Conservation (phyloP, 768 basidiomycete species). For the Rhizopogon vesiculosus region DNA sequence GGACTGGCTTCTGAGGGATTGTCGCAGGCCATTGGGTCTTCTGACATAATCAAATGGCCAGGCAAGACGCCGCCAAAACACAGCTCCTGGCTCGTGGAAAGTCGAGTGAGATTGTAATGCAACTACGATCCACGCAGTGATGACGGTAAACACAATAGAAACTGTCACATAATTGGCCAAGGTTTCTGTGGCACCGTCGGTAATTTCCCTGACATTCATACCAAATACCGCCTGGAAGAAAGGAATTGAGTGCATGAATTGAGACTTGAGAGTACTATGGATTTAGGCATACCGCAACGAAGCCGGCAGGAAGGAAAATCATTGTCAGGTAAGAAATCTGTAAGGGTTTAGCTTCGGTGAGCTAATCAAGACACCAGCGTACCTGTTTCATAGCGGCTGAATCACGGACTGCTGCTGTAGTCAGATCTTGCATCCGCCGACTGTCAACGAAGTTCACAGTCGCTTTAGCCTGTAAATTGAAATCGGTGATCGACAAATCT, state of each 20-base stretch:
- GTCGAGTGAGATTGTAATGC: conserved; percentile 36
- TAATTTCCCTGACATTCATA: conserved; percentile 17
- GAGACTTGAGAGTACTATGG: background rate
- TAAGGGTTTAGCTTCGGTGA: background rate
- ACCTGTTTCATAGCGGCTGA: conserved; percentile 19
- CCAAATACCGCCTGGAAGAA: conserved; percentile 10
- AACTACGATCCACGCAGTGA: conserved; percentile 49
- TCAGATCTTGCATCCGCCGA: conserved; percentile 5
- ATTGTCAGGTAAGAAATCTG: conserved; percentile 53
- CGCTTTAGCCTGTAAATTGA: conserved; percentile 42
- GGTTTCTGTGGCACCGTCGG: conserved; percentile 15
- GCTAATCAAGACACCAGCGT: background rate
- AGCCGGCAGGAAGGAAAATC: conserved; percentile 52
- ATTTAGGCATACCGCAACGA: conserved; percentile 23
- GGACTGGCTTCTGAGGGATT: background rate
- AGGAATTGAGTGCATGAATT: background rate
- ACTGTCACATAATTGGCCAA: conserved; percentile 31
- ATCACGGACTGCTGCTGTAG: conserved; percentile 8
- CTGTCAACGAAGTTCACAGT: conserved; percentile 50
- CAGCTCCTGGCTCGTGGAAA: conserved; percentile 8
- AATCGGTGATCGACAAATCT: background rate
- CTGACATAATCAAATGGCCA: conserved; percentile 20
- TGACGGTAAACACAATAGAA: conserved; percentile 39
- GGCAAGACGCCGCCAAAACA: conserved; percentile 6
- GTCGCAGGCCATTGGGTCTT: background rate